Evolutionary conservation across 768 basidiomycete genomes (phyloP).

Genomic region (Antrodiella citrinella): DNA sequence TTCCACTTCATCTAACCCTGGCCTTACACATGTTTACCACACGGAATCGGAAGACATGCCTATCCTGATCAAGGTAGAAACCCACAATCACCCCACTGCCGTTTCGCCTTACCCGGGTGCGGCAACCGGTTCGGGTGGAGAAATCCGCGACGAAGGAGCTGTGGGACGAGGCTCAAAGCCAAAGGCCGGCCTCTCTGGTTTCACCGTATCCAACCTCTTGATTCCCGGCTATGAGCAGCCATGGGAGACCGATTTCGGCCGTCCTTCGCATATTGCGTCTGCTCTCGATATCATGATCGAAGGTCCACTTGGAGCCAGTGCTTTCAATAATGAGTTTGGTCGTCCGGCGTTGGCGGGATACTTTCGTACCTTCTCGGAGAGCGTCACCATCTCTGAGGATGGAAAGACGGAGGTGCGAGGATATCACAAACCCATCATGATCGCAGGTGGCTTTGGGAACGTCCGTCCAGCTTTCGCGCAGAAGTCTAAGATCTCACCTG

Average conservation of each 20-base stretch:
- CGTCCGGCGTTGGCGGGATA: conserved; percentile 89
- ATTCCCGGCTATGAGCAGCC: conserved; percentile 89
- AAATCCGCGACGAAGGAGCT: conserved; percentile 96
- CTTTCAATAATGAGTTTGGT: conserved; percentile 98
- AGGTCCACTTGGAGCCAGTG: conserved; percentile 87
- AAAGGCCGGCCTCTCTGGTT: conserved; percentile 91
- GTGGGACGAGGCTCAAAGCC: conserved; percentile 93
- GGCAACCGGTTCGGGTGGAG: conserved; percentile 96
- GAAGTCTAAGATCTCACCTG: conserved; percentile 70
- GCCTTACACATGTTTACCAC: conserved; percentile 37
- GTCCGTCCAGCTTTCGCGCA: conserved; percentile 77
- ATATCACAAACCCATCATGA: conserved; percentile 99
- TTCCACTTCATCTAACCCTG: conserved; percentile 14
- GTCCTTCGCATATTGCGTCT: conserved; percentile 84
- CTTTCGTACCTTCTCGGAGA: conserved; percentile 90
- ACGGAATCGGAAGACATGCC: conserved; percentile 64
- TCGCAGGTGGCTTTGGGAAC: conserved; percentile 94
- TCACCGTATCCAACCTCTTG: conserved; percentile 88
- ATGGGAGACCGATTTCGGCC: conserved; percentile 94
- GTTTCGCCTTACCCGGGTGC: conserved; percentile 99
- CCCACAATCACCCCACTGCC: conserved; percentile 98
- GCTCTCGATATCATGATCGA: conserved; percentile 97
- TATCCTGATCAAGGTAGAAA: conserved; percentile 95
- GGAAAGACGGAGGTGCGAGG: conserved; percentile 67
- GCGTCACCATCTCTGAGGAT: conserved; percentile 46